phyloP scores from a whole-genome alignment of 345 rosid species.

The Limnanthes douglasii region DNA sequence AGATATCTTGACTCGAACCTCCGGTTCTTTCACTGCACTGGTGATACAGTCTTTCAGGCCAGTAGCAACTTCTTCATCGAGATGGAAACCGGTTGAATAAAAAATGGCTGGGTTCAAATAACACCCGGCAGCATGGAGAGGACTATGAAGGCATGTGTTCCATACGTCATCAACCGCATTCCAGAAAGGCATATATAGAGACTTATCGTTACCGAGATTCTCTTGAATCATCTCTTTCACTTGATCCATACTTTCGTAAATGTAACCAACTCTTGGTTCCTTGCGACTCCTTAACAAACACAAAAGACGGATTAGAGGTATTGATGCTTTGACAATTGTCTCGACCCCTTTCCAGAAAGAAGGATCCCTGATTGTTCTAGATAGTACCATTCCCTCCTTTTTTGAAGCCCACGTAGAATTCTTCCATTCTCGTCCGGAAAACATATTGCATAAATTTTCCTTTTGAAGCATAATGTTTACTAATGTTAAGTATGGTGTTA shows the following conservation, averaged over 20 bases:
- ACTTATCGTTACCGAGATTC: slow-evolving; percentile 12
- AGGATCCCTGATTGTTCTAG: slow-evolving; percentile 15
- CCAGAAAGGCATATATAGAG: slow-evolving; percentile 29
- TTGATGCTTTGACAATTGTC: slow-evolving; percentile 25
- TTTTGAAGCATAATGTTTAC: slow-evolving; percentile 27
- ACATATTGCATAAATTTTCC: slow-evolving; percentile 25
- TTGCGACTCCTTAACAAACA: slow-evolving; percentile 15
- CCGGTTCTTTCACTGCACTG: slow-evolving; percentile 16
- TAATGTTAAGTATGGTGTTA: slow-evolving; percentile 22
- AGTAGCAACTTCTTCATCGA: slow-evolving; percentile 27
- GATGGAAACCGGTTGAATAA: slow-evolving; percentile 29
- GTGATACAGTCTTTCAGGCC: slow-evolving; percentile 29
- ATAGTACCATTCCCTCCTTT: slow-evolving; percentile 19
- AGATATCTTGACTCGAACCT: slow-evolving; percentile 15
- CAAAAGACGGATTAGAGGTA: slow-evolving; percentile 27
- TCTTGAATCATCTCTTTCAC: slow-evolving; percentile 32
- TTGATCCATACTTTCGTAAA: slow-evolving; percentile 50
- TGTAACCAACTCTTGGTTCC: slow-evolving; percentile 30
- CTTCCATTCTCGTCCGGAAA: slow-evolving; percentile 26
- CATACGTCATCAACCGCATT: slow-evolving; percentile 47
- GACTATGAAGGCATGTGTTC: slow-evolving; percentile 29
- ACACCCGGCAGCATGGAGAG: slow-evolving; percentile 59
- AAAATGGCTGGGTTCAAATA: slow-evolving; percentile 41
- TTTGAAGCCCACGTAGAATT: slow-evolving; percentile 14
- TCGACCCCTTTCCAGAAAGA: slow-evolving; percentile 35